These are phyloP conservation scores for Erythrobasidium hasegawianum DNA, from an alignment of 1,284 basidiomycete genomes.

Conservation along the genomic window DNA sequence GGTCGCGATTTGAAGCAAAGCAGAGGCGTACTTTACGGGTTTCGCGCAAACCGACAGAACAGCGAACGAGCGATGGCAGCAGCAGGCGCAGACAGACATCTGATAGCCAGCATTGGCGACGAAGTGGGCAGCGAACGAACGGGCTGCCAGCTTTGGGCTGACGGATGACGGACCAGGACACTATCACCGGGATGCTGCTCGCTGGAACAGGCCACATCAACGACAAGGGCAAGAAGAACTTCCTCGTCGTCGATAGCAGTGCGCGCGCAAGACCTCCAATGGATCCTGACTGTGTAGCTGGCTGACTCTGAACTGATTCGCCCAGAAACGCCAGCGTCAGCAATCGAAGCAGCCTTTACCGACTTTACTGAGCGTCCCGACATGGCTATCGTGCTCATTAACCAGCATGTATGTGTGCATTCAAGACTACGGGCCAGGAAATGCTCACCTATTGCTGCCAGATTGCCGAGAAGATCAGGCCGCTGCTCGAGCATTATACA, in stretches of 20 bases:
- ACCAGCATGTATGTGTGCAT: conserved; percentile 73
- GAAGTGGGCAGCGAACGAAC: conserved; percentile 59
- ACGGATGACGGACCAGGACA: conserved; percentile 62
- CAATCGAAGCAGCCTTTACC: conserved; percentile 83
- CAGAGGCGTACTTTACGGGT: neutral
- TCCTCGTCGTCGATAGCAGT: conserved; percentile 88
- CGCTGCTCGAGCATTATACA: conserved; percentile 89
- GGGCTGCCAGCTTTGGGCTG: neutral
- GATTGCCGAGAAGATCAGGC: conserved; percentile 95
- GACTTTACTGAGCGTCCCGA: conserved; percentile 89
- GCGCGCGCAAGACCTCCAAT: conserved; percentile 51
- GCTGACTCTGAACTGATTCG: too few relatives aligned
- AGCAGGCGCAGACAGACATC: conserved; percentile 64
- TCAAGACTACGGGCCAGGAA: neutral
- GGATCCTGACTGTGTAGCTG: too few relatives aligned
- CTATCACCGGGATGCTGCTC: conserved; percentile 85
- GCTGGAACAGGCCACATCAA: conserved; percentile 88
- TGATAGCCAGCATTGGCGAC: conserved; percentile 91
- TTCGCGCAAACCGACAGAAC: neutral
- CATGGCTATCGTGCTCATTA: conserved; percentile 90
- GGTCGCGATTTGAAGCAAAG: too few relatives aligned
- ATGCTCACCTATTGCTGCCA: conserved; percentile 47
- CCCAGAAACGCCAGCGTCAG: conserved; percentile 78
- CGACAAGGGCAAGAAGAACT: conserved; percentile 88
- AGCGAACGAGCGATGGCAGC: conserved; percentile 36